A percentile compares a stretch with the other conserved stretches of the same genome.
phyloP scores from a whole-genome alignment of 768 basidiomycete genomes.

The Mycena crocata region DNA sequence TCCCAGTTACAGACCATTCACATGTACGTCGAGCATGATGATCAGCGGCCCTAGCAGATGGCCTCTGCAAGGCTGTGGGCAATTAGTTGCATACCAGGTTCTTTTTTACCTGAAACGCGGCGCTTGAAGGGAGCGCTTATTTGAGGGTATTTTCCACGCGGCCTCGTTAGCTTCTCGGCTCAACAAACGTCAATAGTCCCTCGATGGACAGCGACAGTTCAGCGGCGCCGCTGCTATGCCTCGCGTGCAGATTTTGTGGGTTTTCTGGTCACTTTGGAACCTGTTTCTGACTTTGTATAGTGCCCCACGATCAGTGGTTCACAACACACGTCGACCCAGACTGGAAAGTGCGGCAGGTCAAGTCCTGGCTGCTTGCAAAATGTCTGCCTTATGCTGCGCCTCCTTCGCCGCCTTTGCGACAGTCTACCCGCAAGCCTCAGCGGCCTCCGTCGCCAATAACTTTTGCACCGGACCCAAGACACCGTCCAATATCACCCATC shows the following conservation, averaged over 20 bases:
- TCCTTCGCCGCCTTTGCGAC: conserved; percentile 27
- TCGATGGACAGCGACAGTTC: conserved; percentile 30
- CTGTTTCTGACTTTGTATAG: conserved; percentile 44
- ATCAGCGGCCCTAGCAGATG: too few species aligned
- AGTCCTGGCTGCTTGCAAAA: conserved; percentile 71
- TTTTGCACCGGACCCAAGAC: conserved; percentile 64
- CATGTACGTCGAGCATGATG: too few species aligned
- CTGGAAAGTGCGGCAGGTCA: conserved; percentile 73
- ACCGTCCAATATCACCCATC: conserved; percentile 57
- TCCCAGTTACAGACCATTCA: too few species aligned
- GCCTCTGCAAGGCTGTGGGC: too few species aligned
- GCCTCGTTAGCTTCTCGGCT: background rate
- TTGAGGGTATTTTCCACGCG: too few species aligned
- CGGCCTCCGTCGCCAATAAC: conserved; percentile 76
- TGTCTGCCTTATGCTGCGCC: conserved; percentile 55
- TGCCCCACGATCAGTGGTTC: conserved; percentile 83
- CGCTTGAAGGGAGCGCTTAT: too few species aligned
- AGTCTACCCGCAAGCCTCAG: conserved; percentile 28
- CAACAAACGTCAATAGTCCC: conserved; percentile 11
- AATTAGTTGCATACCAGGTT: too few species aligned
- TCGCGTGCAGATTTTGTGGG: conserved; percentile 71
- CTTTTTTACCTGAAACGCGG: too few species aligned
- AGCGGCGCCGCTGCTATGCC: conserved; percentile 46
- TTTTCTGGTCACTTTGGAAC: conserved; percentile 3
- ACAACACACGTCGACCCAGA: conserved; percentile 72